A percentile compares a stretch with the other conserved stretches of the same genome.
Evolutionary conservation across 1,284 basidiomycete species (phyloP).

Genomic region (Trichosporon asahii): DNA sequence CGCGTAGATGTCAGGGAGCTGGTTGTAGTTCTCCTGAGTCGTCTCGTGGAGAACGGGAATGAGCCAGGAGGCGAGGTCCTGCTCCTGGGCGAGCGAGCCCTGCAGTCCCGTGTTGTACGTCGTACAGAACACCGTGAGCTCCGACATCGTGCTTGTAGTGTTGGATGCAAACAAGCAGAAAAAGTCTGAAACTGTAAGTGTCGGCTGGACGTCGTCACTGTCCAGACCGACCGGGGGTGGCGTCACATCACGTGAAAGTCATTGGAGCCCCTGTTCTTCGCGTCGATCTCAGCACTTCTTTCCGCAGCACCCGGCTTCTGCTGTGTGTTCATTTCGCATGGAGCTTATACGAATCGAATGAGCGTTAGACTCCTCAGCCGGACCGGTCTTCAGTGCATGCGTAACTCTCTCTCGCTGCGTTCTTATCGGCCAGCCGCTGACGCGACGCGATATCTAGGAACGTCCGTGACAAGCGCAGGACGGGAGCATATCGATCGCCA

Average conservation of each 20-base stretch:
- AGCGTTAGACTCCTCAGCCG: neutral
- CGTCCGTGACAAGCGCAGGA: neutral
- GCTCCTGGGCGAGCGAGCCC: conserved; percentile 46
- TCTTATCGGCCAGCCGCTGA: neutral
- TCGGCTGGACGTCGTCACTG: neutral
- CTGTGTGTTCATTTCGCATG: neutral
- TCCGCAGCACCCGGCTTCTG: neutral
- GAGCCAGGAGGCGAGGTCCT: conserved; percentile 50
- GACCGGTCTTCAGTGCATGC: neutral
- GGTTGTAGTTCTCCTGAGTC: conserved; percentile 26
- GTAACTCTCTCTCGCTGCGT: neutral
- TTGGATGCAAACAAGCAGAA: neutral
- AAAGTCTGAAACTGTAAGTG: neutral
- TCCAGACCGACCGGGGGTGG: neutral
- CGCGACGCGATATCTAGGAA: conserved; percentile 10
- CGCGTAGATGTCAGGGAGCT: conserved; percentile 73
- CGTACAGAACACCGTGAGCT: conserved; percentile 50
- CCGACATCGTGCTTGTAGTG: conserved; percentile 26
- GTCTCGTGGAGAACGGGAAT: conserved; percentile 45
- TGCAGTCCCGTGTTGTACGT: conserved; percentile 52
- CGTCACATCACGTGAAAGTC: conserved; percentile 3
- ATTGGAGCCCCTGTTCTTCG: neutral
- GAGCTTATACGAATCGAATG: neutral
- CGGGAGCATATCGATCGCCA: conserved; percentile 2
- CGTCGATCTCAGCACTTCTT: neutral